A percentile compares a stretch with the other conserved stretches of the same genome.
These are phyloP conservation scores for Aspergillus versicolor DNA, from an alignment of 2,329 filamentous ascomycete species.

Conservation along the genomic window DNA sequence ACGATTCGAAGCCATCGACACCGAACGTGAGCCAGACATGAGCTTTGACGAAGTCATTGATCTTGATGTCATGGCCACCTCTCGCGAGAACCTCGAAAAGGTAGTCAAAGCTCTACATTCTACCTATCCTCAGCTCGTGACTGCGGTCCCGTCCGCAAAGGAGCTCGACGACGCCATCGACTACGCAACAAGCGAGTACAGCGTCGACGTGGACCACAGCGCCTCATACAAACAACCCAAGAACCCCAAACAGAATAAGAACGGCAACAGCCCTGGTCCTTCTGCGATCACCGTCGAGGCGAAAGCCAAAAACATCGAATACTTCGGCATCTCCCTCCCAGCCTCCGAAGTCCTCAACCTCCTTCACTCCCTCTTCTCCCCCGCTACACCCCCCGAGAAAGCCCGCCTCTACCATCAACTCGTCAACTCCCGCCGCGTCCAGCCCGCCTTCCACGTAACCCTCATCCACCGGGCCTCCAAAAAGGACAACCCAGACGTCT, in stretches of 20 bases:
- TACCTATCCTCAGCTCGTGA: constrained; percentile 72
- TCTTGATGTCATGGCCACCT: constrained; percentile 74
- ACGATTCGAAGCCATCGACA: constrained; percentile 77
- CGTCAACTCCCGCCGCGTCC: constrained; percentile 70
- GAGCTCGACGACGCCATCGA: constrained; percentile 79
- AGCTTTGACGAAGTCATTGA: constrained; percentile 83
- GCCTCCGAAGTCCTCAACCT: constrained; percentile 52
- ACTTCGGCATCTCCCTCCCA: constrained; percentile 61
- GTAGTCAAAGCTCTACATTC: constrained; percentile 69
- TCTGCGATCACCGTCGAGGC: constrained; percentile 31
- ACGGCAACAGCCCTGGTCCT: constrained; percentile 18
- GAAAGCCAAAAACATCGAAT: constrained; percentile 60
- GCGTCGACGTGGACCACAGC: constrained; percentile 73
- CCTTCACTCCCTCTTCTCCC: constrained; percentile 69
- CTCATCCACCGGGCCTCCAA: constrained; percentile 76
- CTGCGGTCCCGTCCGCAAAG: constrained; percentile 65
- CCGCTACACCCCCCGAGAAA: constrained; percentile 50
- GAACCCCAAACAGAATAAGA: constrained; percentile 46
- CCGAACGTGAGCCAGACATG: constrained; percentile 68
- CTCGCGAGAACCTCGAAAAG: constrained; percentile 80
- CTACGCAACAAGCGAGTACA: constrained; percentile 72
- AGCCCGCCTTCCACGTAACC: constrained; percentile 88
- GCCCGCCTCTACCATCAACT: constrained; percentile 75
- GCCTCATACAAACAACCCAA: constrained; percentile 33
- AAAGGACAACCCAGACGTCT: constrained; percentile 65